Evolutionary conservation across 768 basidiomycete genomes (phyloP), one percentile per base, ranked within the genome.

Genomic region (Lactifluus piperatus): DNA sequence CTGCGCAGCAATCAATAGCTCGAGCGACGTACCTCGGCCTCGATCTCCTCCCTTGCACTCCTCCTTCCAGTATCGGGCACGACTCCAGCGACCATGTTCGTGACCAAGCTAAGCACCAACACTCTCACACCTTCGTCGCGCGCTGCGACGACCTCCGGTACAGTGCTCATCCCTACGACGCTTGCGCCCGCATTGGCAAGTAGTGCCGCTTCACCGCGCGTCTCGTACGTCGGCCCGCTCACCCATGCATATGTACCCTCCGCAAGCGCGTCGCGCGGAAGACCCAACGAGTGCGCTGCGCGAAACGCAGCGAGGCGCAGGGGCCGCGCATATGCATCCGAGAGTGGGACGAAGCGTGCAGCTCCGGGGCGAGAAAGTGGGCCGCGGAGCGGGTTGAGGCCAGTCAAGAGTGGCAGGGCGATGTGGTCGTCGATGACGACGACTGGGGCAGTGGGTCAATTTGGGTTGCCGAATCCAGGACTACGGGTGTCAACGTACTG

Each of bases 101-200:
- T 94, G 27, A 92, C 88, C 56, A 94, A 77, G 64, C 88, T 92
- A 44, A 94, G 74, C 4, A 88, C 91, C 71, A 88, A 75, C 52
- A 88, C 82, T 54, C 88, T 79, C 56, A 94, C 64, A 0, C 85
- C 86, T 67, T 85, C 86, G 68, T 91, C 84, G 49, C 82, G 72
- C 9, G 87, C 92, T 0, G 83, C 87, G 24, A 93, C 74, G 26
- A 94, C 92, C 71, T 94, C 92, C 0, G 91, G 92, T 16, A 94
- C 81, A 0, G 93, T 94, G 64, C 88, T 91, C 92, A 94, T 94
- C 2, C 92, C 92, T 2, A 94, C 92, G n/a, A 93, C 87, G 65
- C 91, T 90, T 1, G 86, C 92, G 3, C 92, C 92, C 0, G 81
- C 83, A 8, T 73, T 71, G 16, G 86, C 74, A 41, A 94, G 73